Base-by-base conservation (phyloP, 2,329 filamentous ascomycete genomes). In the Lojkania enalia region DNA sequence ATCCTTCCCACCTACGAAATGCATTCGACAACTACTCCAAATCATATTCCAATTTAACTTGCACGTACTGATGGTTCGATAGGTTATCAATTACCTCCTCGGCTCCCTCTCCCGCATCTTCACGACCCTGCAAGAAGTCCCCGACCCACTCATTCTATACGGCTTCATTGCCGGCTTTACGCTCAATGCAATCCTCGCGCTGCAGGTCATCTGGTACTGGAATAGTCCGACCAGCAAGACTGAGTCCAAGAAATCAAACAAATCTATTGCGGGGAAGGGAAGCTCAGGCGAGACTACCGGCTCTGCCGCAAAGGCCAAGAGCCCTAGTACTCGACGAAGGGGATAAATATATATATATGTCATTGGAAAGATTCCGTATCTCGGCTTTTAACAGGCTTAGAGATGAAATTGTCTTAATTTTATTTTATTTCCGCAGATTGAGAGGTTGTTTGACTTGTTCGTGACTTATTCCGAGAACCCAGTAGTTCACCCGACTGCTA, bases 71-170 rank as follows among this genome's bases (percentile, higher is more conserved):
- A 35, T 35, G 4, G 33, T 46, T n/a, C n/a, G n/a, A n/a, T 61
- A 96, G 91, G 90, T 99, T 58, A 96, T 99, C 81, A 97, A 96
- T 78, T 99, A 96, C 74, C 88, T 99, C 62, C 79, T 85, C 59
- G 94, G 95, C 29, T 96, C 90, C 32, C 82, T 97, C 46, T 88
- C 90, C 19, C 88, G 94, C 67, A 95, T 99, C 75, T 99, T 96
- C 73, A 99, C 94, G 21, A 99, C 95, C 6, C 77, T 99, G 46
- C 91, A 97, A 66, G 94, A 99, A 77, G 94, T 99, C 48, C 88
- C 95, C 69, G 94, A 99, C 72, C 91, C 91, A 73, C 79, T 97
- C 47, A 97, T 99, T 61, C 81, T 99, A 19, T 97, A 95, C 74
- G 88, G 91, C 39, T 97, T 95, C 77, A 75, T 97, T 43, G 89